These are phyloP conservation scores for Zymoseptoria crescenta DNA, from an alignment of 2,329 filamentous ascomycete genomes.

Conservation along the genomic window DNA sequence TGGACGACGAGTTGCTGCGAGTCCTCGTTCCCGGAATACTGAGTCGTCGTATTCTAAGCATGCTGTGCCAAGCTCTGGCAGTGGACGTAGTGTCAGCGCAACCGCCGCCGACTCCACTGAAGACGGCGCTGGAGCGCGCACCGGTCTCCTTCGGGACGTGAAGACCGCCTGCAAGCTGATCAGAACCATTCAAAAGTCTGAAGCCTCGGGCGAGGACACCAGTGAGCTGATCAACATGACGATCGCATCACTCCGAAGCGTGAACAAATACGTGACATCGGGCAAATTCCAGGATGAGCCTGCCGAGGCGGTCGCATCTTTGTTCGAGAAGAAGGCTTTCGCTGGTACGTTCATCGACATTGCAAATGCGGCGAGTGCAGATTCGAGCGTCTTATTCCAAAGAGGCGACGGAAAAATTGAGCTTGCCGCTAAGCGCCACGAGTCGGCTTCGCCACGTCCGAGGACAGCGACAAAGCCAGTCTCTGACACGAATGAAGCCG, in stretches of 20 bases:
- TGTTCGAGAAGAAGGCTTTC: constrained; percentile 12
- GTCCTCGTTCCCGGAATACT: not conserved
- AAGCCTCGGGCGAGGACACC: constrained; percentile 11
- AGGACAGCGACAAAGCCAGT: not conserved
- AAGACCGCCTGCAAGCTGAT: constrained; percentile 14
- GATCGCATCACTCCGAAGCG: constrained; percentile 4
- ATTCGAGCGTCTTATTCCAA: not conserved
- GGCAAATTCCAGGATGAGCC: constrained; percentile 12
- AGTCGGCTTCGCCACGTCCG: not conserved
- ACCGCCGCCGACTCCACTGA: not conserved
- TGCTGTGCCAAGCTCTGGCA: not conserved
- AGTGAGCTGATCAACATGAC: constrained; percentile 9
- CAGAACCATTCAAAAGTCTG: constrained; percentile 11
- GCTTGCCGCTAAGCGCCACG: not conserved
- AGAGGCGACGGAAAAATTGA: constrained; percentile 2
- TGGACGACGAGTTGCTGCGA: not conserved
- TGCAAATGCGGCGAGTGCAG: not conserved
- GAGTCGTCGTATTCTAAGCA: not conserved
- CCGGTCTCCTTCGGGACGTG: constrained; percentile 8
- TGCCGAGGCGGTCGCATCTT: constrained; percentile 11
- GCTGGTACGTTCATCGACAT: constrained; percentile 12
- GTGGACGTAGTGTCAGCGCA: not conserved
- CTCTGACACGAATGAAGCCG: not conserved
- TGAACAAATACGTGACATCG: constrained; percentile 11
- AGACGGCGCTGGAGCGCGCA: not conserved